These are phyloP conservation scores for Hypoxylon lienhwacheense DNA, from an alignment of 495 filamentous ascomycete genomes.

Conservation along the genomic window DNA sequence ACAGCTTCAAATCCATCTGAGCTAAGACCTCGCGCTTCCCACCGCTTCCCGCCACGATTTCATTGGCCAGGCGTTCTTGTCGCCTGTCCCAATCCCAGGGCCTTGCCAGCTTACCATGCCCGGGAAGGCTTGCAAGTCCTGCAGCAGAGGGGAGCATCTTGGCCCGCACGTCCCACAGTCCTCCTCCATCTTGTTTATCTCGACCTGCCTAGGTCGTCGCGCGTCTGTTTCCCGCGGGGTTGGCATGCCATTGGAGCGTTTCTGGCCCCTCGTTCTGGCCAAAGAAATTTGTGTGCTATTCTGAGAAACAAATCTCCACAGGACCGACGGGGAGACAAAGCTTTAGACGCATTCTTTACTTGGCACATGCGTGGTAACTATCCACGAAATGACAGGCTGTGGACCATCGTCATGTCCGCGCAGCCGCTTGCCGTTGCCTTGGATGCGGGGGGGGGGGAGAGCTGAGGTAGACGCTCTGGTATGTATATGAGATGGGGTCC, in stretches of 20 bases:
- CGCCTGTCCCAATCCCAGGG: background rate
- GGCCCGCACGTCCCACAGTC: background rate
- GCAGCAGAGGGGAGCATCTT: background rate
- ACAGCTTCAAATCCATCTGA: background rate
- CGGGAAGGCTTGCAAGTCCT: background rate
- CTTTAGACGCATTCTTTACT: conserved; percentile 3
- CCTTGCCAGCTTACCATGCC: background rate
- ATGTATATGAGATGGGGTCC: conserved; percentile 4
- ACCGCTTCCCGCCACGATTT: background rate
- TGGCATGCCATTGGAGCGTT: background rate
- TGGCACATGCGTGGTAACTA: background rate
- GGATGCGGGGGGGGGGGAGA: conserved; percentile 1
- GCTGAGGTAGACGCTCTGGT: background rate
- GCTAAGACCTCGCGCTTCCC: conserved; percentile 1
- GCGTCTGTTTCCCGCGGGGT: background rate
- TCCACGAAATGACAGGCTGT: background rate
- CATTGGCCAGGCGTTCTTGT: background rate
- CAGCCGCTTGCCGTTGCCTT: conserved; percentile 1
- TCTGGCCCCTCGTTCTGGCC: background rate
- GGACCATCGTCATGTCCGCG: background rate
- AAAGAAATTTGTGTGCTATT: conserved; percentile 1
- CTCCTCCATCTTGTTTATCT: background rate
- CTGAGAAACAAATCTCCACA: conserved; percentile 9
- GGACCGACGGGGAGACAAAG: background rate
- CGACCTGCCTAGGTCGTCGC: background rate